Base-by-base conservation (phyloP, 2,329 filamentous ascomycete genomes). In the Arachnomyces sp. region DNA sequence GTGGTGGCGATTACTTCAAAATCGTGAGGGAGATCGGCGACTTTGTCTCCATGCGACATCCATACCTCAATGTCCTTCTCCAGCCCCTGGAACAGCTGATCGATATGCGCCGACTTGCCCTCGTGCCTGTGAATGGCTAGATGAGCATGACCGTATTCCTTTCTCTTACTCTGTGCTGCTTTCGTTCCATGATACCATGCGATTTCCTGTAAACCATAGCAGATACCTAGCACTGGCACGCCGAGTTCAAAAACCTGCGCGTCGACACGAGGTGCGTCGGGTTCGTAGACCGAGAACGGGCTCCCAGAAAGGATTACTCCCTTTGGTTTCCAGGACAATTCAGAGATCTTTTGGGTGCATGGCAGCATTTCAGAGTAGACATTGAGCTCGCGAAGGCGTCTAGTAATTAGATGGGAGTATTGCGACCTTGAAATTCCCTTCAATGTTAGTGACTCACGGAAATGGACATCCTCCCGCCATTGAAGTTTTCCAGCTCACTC, bases 21-120 rank as follows among this genome's bases (percentile, higher is more conserved):
- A 31, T 73, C 76, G 28, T 81, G 69, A 7, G 89, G 89, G 30
- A 95, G 71, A 40, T 74, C 68, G 30, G 74, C 74, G 7, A 96
- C 75, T 71, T 94, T 94, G 66, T 95, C 88, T 43, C 80, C 82
- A 61, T 96, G 90, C 50, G 78, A 85, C 89, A 95, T 95, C 74
- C 78, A 90, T 11, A 86, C 78, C 46, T 84, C 74, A 53, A 86
- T 72, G 37, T 78, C 68, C 45, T 85, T 80, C 44, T 80, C 82
- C 8, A 95, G 57, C 12, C 80, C 86, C 18, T 78, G 72, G 62
- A 95, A 95, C 15, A 96, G 78, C 35, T 75, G 73, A 60, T 95
- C 83, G 51, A 85, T 80, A 15, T 56, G 40, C 9, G 21, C 9
- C 21, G 21, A 9, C 21, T 25, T 25, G 21, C 21, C 21, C 21